A percentile compares a stretch with the other conserved stretches of the same genome.
These are phyloP conservation scores for Aspergillus proliferans DNA, from an alignment of 2,329 filamentous ascomycete genomes.

Conservation along the genomic window DNA sequence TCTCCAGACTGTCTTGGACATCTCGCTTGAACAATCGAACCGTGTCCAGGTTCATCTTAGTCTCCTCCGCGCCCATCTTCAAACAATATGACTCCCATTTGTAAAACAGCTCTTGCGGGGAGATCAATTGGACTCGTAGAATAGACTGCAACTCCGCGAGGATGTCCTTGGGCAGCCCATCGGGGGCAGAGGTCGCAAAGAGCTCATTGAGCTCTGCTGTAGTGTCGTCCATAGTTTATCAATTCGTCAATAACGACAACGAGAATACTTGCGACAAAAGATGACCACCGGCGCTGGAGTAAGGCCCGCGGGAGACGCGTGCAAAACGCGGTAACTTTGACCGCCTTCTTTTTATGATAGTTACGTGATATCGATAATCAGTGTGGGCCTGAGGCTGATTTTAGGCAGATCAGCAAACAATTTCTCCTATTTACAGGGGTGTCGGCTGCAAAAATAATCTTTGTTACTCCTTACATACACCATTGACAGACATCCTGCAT, in stretches of 20 bases:
- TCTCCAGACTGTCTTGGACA: conserved; percentile 76
- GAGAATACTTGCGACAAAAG: background rate
- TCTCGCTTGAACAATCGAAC: conserved; percentile 77
- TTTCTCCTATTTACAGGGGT: background rate
- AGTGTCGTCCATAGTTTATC: conserved; percentile 42
- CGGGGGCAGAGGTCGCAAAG: conserved; percentile 51
- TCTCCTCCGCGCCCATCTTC: conserved; percentile 80
- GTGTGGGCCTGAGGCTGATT: background rate
- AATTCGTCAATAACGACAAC: background rate
- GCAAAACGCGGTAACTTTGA: conserved; percentile 10
- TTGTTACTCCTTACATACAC: background rate
- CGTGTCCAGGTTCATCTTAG: conserved; percentile 62
- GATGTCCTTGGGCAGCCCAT: conserved; percentile 67
- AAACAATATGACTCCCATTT: conserved; percentile 99
- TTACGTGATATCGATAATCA: background rate
- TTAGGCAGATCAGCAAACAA: background rate
- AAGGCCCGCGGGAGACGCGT: background rate
- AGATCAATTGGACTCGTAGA: conserved; percentile 72
- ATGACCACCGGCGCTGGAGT: background rate
- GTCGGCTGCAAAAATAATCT: background rate
- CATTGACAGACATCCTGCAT: background rate
- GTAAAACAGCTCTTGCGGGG: conserved; percentile 83
- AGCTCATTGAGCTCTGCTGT: conserved; percentile 51
- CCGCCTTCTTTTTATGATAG: background rate
- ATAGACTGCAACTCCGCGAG: conserved; percentile 78